Conservation (phyloP, 257 asterid species). For the Marsdenia floribunda region DNA sequence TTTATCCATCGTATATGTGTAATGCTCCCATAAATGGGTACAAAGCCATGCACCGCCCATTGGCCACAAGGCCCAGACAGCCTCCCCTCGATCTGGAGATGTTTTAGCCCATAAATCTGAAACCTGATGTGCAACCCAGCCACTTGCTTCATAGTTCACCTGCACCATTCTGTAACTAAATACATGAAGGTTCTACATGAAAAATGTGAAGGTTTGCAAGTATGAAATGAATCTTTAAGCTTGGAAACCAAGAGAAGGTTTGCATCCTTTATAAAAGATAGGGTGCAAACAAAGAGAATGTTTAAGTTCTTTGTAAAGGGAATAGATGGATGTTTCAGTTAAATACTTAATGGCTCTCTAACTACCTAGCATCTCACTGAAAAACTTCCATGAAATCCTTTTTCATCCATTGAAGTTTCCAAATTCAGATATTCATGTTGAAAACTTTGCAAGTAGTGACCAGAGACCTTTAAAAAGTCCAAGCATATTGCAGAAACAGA, state of each 20-base stretch:
- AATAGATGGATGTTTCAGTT: background rate
- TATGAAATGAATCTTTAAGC: background rate
- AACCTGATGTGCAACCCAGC: conserved; percentile 86
- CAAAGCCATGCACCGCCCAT: conserved; percentile 93
- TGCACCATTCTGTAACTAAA: conserved; percentile 55
- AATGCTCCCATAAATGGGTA: conserved; percentile 83
- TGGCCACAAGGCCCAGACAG: conserved; percentile 74
- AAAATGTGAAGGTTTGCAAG: background rate
- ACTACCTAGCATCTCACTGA: background rate
- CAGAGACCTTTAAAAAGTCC: background rate
- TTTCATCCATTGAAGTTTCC: background rate
- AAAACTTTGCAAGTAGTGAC: background rate
- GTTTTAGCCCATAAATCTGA: conserved; percentile 85
- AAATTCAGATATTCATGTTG: background rate
- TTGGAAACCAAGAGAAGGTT: background rate
- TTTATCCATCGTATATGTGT: conserved; percentile 60
- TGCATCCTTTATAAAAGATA: background rate
- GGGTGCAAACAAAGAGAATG: too few species aligned
- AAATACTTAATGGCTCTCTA: conserved; percentile 2
- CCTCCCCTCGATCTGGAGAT: conserved; percentile 53
- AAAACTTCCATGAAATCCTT: background rate
- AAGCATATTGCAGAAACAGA: conserved; percentile 4
- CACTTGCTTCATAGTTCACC: conserved; percentile 73
- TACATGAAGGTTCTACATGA: conserved; percentile 46
- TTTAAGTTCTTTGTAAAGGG: background rate